phyloP scores from a whole-genome alignment of 106 monocot genomes.

The Dendrobium huoshanense region DNA sequence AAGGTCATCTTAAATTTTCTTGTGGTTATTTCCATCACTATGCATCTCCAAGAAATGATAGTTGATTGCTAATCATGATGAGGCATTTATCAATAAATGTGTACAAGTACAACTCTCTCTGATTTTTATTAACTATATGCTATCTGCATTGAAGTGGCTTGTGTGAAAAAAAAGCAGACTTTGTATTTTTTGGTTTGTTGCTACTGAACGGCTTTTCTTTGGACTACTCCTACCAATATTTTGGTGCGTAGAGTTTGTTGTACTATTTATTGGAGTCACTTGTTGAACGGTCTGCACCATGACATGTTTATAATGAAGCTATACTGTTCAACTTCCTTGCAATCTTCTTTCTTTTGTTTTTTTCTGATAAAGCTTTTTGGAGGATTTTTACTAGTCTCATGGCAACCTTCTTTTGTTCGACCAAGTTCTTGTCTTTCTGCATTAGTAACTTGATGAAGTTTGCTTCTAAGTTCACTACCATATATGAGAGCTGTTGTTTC shows the following conservation, averaged over 20 bases:
- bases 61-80: no score
- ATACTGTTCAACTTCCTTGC: background rate
- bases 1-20: background rate
- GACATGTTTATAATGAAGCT: background rate
- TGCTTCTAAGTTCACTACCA: background rate
- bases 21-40: background rate
- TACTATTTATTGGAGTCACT: no score
- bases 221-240: no score
- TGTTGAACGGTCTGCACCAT: no score
- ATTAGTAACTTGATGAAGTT: background rate
- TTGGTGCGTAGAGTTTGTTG: no score
- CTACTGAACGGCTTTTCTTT: no score
- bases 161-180: no score
- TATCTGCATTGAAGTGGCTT: no score
- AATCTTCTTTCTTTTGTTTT: background rate
- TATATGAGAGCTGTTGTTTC: background rate
- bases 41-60: background rate
- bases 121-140: no score
- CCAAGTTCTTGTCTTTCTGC: background rate
- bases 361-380: background rate
- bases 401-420: background rate
- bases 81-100: no score
- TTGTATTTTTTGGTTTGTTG: no score
- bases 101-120: no score
- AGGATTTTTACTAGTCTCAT: background rate